These are phyloP conservation scores for Penicillium argentinense DNA, from an alignment of 495 filamentous ascomycete genomes.

Conservation along the genomic window DNA sequence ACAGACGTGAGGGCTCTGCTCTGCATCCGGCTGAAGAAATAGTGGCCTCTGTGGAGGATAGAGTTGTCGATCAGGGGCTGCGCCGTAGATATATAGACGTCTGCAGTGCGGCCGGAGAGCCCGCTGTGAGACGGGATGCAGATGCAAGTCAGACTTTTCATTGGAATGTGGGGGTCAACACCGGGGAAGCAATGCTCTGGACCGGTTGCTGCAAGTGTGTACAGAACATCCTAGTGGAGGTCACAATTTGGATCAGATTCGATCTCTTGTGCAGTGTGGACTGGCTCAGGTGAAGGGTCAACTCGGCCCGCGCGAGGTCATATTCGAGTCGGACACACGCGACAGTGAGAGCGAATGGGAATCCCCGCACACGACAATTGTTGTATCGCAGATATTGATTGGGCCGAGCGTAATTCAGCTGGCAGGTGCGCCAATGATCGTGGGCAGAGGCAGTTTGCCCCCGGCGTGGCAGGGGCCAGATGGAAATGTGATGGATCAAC, in stretches of 20 bases:
- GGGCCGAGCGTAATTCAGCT: constrained; percentile 5
- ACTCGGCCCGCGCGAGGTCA: too few relatives aligned
- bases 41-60: constrained; percentile 6
- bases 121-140: constrained; percentile 19
- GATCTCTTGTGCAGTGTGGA: background rate
- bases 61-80: constrained; percentile 24
- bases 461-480: background rate
- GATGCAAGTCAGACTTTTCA: constrained; percentile 27
- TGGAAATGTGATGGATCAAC: constrained; percentile 24
- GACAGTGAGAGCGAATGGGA: background rate
- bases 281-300: too few relatives aligned
- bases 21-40: constrained; percentile 4
- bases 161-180: constrained; percentile 28
- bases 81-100: constrained; percentile 23
- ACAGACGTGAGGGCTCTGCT: constrained; percentile 1
- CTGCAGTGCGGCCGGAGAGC: constrained; percentile 7
- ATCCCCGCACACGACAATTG: background rate
- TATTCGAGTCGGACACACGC: too few relatives aligned
- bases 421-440: constrained; percentile 8
- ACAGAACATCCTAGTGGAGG: too few relatives aligned
- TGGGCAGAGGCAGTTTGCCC: background rate
- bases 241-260: background rate
- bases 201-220: too few relatives aligned
- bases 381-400: constrained; percentile 7
- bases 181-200: constrained; percentile 4